Conservation (phyloP, 305 asterid species). For the Solanum hybrid region DNA sequence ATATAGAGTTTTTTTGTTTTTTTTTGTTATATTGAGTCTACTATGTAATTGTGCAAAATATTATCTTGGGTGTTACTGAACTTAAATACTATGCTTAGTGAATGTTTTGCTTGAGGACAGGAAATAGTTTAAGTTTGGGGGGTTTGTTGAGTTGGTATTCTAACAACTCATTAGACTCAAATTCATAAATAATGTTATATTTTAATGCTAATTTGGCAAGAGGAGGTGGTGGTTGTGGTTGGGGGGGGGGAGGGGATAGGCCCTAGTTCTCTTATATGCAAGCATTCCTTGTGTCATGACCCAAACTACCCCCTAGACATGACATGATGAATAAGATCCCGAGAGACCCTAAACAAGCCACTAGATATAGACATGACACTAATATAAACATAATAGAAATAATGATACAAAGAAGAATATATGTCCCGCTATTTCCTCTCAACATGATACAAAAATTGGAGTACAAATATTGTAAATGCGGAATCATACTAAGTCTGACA, state of each 20-base stretch:
- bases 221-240: neutral
- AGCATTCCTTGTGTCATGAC: neutral
- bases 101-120: neutral
- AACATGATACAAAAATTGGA: neutral
- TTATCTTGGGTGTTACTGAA: neutral
- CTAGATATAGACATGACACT: neutral
- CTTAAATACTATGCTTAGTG: neutral
- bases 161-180: neutral
- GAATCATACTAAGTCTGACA: neutral
- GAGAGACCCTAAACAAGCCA: neutral
- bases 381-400: neutral
- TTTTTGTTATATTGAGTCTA: neutral
- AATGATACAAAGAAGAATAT: neutral
- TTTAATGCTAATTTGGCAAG: neutral
- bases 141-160: neutral
- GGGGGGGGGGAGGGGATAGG: neutral
- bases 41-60: neutral
- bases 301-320: neutral
- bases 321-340: neutral
- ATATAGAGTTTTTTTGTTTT: too few relatives aligned
- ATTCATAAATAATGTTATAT: too few relatives aligned
- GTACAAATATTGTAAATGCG: neutral
- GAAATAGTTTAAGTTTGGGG: neutral
- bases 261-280: neutral
- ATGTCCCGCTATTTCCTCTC: neutral